Evolutionary conservation across 164 flowering plant genomes (phyloP).

Genomic region (Sextonia rubra): DNA sequence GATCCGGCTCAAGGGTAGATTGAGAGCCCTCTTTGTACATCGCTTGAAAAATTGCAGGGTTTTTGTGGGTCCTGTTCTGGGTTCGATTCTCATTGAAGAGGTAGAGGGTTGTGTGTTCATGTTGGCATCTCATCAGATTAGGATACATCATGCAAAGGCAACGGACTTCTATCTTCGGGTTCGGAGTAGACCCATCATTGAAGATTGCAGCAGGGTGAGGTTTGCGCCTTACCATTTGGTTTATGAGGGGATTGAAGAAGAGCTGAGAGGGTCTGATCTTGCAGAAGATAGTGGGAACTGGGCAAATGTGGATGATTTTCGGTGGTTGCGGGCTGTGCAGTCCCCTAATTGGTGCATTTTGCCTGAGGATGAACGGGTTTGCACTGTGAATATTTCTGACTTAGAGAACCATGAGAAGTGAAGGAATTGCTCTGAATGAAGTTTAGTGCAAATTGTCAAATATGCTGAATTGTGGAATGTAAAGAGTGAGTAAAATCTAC

Average conservation of each 20-base stretch:
- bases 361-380: slow-evolving; percentile 60
- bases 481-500: no score
- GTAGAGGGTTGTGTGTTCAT: slow-evolving; percentile 65
- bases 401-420: slow-evolving; percentile 9
- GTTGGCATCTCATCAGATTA: slow-evolving; percentile 86
- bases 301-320: slow-evolving; percentile 88
- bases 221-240: slow-evolving; percentile 73
- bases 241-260: slow-evolving; percentile 66
- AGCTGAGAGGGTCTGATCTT: slow-evolving; percentile 57
- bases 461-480: no score
- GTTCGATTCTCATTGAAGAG: slow-evolving; percentile 74
- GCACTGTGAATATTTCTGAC: slow-evolving; percentile 26
- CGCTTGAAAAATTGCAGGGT: slow-evolving; percentile 56
- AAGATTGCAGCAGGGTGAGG: slow-evolving; percentile 64
- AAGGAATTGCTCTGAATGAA: neutral
- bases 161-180: slow-evolving; percentile 77
- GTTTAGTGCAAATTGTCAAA: no score
- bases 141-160: slow-evolving; percentile 68
- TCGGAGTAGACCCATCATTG: slow-evolving; percentile 83
- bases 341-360: slow-evolving; percentile 88
- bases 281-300: slow-evolving; percentile 82
- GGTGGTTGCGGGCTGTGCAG: slow-evolving; percentile 79
- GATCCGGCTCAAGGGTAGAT: slow-evolving; percentile 52
- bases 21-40: slow-evolving; percentile 64
- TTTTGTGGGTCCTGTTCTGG: slow-evolving; percentile 70